phyloP scores from a whole-genome alignment of 441 rosid genomes.

The Erysimum pusillum region DNA sequence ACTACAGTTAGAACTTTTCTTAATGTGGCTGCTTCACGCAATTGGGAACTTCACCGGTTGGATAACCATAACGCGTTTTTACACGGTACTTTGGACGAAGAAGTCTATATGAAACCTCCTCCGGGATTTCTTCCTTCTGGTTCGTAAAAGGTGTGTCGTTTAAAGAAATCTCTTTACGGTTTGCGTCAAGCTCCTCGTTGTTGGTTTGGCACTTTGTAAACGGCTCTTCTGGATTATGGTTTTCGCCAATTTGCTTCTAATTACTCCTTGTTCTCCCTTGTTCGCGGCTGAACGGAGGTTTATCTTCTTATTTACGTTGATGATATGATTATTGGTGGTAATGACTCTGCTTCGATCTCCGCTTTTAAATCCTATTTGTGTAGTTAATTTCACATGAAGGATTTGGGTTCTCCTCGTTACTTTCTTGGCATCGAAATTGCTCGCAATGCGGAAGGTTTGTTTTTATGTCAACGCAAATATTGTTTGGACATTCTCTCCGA shows the following conservation, averaged over 20 bases:
- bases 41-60: too few species aligned
- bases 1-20: too few species aligned
- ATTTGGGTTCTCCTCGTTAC: background rate
- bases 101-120: background rate
- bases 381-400: background rate
- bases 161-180: background rate
- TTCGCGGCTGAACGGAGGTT: too few species aligned
- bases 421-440: background rate
- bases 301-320: background rate
- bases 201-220: background rate
- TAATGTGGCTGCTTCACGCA: too few species aligned
- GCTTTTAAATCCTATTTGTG: too few species aligned
- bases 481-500: background rate
- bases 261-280: too few species aligned
- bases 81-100: too few species aligned
- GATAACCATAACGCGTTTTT: too few species aligned
- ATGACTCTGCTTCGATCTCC: background rate
- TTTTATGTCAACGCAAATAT: background rate
- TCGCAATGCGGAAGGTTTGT: background rate
- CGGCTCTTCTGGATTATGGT: too few species aligned
- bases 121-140: background rate
- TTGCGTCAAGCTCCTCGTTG: background rate
- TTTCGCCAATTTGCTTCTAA: too few species aligned
- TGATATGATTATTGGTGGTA: background rate
- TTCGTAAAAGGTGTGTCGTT: background rate